Evolutionary conservation across 2,329 filamentous ascomycete genomes (phyloP), one percentile per base, ranked within the genome.

Genomic region (Colletotrichum shisoi): DNA sequence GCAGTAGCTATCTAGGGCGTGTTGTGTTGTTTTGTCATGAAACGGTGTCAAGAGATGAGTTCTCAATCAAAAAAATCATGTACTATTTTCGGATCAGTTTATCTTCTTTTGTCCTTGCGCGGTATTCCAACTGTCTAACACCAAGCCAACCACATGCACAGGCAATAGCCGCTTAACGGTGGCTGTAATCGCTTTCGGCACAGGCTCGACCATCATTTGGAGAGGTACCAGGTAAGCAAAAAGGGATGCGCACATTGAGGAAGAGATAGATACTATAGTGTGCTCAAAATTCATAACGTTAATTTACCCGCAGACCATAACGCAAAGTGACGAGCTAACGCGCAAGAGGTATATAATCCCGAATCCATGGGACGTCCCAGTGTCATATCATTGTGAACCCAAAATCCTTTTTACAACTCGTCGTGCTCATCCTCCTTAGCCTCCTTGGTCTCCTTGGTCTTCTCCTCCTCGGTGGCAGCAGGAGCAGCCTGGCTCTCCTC

Each of bases 351-450:
- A 71, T 72, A 71, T 66, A 69, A 60, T 66, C 68, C 70, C 62
- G 40, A 69, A 59, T 44, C 54, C 59, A 39, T 62, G 59, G 63
- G 60, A 67, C 24, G 57, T 70, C 63, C 59, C 63, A 60, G 56
- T 63, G 17, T 63, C 67, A 69, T 62, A 57, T 62, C 59, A 27
- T 60, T 67, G 56, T 69, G 59, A 64, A 63, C 59, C 63, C 62
- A 62, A 59, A 46, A 62, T 64, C 64, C 71, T 70, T 84, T 34
- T 83, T 92, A 94, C 84, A 94, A 84, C 84, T 94, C 92, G 76
- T 94, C 91, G 75, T 93, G 90, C 42, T 71, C 76, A 51, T 81
- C 80, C 74, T 84, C 79, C 77, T 78, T 73, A 58, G 76, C 74
- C 72, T 78, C 79, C 74, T 83, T 77, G 49, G 80, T 76, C 71